Conservation (phyloP, 176 grass and related monocot species). For the Juncus effusus region DNA sequence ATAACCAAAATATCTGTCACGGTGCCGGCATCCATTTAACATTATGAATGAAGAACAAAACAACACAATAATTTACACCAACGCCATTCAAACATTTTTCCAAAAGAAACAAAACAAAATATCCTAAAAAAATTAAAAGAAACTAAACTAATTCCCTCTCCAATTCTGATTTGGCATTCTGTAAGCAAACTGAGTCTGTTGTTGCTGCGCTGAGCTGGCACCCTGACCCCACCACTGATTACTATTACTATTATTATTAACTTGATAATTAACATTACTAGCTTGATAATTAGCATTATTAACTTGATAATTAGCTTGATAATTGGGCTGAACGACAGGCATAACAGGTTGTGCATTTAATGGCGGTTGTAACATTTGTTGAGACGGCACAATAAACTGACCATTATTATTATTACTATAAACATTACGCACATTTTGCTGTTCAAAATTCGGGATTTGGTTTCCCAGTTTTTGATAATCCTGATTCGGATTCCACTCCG, state of each 20-base stretch:
- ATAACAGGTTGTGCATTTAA: background rate
- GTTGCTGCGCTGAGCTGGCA: constrained; percentile 20
- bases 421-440: background rate
- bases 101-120: constrained; percentile 7
- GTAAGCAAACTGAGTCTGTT: constrained; percentile 26
- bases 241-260: background rate
- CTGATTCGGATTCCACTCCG: constrained; percentile 68
- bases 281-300: constrained; percentile 16
- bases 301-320: constrained; percentile 15
- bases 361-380: constrained; percentile 13
- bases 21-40: constrained; percentile 3
- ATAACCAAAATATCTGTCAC: constrained; percentile 15
- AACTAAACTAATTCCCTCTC: constrained; percentile 33
- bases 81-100: background rate
- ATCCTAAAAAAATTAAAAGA: constrained; percentile 14
- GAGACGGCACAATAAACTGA: constrained; percentile 8
- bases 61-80: constrained; percentile 28
- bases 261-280: background rate
- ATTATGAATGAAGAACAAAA: constrained; percentile 10
- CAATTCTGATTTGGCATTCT: constrained; percentile 26
- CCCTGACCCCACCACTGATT: constrained; percentile 34
- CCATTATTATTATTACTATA: constrained; percentile 21
- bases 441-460: background rate
- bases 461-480: constrained; percentile 1
- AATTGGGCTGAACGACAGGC: constrained; percentile 12